Evolutionary conservation across 371 early-diverging fungal genomes (phyloP), one percentile per base, ranked within the genome.

Genomic region (Mucor plumbeus): DNA sequence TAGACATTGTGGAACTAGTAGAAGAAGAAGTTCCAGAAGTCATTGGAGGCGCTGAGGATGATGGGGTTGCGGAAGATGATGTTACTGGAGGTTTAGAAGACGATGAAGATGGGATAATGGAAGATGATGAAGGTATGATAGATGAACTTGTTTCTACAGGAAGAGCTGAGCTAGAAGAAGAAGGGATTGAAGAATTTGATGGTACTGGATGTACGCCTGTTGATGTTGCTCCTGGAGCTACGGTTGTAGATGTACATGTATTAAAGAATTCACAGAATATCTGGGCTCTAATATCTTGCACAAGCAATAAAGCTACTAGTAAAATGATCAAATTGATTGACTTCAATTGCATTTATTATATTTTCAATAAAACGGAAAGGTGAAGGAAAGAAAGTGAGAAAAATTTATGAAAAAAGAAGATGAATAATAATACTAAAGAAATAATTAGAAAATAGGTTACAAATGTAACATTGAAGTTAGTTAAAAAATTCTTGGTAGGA

Each of bases 391-490:
- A 59, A 41, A 59, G 41, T 6, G 3, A 57, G 8, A 35, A 57
- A 38, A 17, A 14, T 34, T 15, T n/a, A n/a, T n/a, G n/a, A 36
- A 14, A 38, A 58, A 58, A 54, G 54, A 54, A 53, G 10, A 31
- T 53, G 31, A 31, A 31, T 53, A 53, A 53, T n/a, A 26, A 56
- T 36, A 35, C 34, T 55, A 55, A 38, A 21, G 50, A 50, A 50
- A 50, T 35, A 31, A 33, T 14, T 34, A 56, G 34, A 56, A 35
- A 36, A 36, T 17, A 56, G 35, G 35, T 36, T 56, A 56, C 56
- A 56, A 35, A 56, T 56, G 56, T 56, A 56, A 56, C 56, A 35
- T 56, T 56, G 17, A 35, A 56, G 34, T 56, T 56, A 56, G 56
- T 26, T 48, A 0, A 48, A 48, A 48, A 9, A 21, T 8, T 6